Percentiles rank a stretch among this genome's conserved stretches.
Evolutionary conservation across 2,329 filamentous ascomycete species (phyloP).

Genomic region (Colletotrichum agaves): DNA sequence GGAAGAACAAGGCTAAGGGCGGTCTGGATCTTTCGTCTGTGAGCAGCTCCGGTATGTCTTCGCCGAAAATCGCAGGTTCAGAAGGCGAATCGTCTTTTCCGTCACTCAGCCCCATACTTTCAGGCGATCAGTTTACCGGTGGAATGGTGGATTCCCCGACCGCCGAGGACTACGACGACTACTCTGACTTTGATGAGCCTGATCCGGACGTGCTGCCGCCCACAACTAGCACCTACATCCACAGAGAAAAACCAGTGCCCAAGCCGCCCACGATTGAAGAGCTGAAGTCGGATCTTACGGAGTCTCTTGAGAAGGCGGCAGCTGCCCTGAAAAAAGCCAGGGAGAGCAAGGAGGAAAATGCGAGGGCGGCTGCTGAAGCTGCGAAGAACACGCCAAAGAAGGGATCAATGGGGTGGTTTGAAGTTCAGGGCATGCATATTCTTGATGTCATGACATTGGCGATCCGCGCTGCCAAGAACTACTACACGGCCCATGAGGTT

Average conservation of each 20-base stretch:
- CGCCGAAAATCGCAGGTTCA: slow-evolving; percentile 54
- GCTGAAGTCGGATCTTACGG: slow-evolving; percentile 74
- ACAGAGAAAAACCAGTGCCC: slow-evolving; percentile 82
- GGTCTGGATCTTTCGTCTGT: slow-evolving; percentile 66
- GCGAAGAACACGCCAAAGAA: slow-evolving; percentile 41
- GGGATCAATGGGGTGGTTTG: slow-evolving; percentile 76
- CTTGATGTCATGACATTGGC: slow-evolving; percentile 93
- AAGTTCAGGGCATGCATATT: slow-evolving; percentile 91
- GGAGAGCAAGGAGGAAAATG: slow-evolving; percentile 44
- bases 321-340: slow-evolving; percentile 73
- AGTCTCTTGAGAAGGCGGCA: slow-evolving; percentile 75
- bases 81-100: slow-evolving; percentile 69
- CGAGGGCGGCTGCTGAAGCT: slow-evolving; percentile 15
- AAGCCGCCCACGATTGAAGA: slow-evolving; percentile 86
- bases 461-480: slow-evolving; percentile 95
- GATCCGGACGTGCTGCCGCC: slow-evolving; percentile 91
- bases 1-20: slow-evolving; percentile 72
- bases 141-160: slow-evolving; percentile 61
- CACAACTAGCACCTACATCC: slow-evolving; percentile 94
- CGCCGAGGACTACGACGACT: slow-evolving; percentile 58
- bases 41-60: slow-evolving; percentile 49
- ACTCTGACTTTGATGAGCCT: slow-evolving; percentile 69
- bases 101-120: slow-evolving; percentile 68
- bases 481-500: slow-evolving; percentile 92
- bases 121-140: slow-evolving; percentile 50